A percentile compares a stretch with the other conserved stretches of the same genome.
These are phyloP conservation scores for Pterulicium gracile DNA, from an alignment of 1,284 basidiomycete genomes.

Conservation along the genomic window DNA sequence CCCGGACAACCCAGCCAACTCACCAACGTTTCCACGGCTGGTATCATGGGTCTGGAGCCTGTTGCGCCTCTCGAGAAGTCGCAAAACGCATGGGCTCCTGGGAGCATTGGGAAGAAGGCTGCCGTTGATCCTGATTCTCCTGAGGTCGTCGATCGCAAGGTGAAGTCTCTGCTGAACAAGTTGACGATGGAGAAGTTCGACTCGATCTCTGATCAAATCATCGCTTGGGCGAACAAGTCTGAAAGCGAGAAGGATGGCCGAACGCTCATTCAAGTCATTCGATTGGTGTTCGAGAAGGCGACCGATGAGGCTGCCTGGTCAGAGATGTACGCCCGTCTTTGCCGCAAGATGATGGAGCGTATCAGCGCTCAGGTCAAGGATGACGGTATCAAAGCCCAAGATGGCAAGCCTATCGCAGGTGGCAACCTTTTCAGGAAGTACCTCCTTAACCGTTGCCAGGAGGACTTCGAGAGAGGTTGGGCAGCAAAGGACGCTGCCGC, in stretches of 20 bases:
- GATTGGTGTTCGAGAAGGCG: slow-evolving; percentile 94
- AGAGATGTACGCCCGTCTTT: slow-evolving; percentile 94
- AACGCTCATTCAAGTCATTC: slow-evolving; percentile 92
- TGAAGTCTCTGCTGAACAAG: slow-evolving; percentile 91
- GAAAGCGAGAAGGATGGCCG: slow-evolving; percentile 88
- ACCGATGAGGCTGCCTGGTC: slow-evolving; percentile 94
- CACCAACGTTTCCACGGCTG: slow-evolving; percentile 3
- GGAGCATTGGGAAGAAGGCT: slow-evolving; percentile 26
- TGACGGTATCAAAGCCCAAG: slow-evolving; percentile 65
- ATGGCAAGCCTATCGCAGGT: slow-evolving; percentile 81
- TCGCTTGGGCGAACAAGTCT: slow-evolving; percentile 91
- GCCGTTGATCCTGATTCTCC: slow-evolving; percentile 55
- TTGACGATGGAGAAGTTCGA: slow-evolving; percentile 97
- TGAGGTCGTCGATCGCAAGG: slow-evolving; percentile 86
- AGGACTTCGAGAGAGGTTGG: slow-evolving; percentile 90
- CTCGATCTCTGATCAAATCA: slow-evolving; percentile 87
- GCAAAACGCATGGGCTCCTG: slow-evolving; percentile 69
- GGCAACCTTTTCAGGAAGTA: slow-evolving; percentile 94
- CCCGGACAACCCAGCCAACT: slow-evolving; percentile 1
- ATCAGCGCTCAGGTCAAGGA: slow-evolving; percentile 83
- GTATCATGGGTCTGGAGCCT: slow-evolving; percentile 33
- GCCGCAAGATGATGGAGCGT: slow-evolving; percentile 88
- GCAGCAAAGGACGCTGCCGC: slow-evolving; percentile 63
- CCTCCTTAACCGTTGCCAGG: slow-evolving; percentile 85
- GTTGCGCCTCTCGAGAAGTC: slow-evolving; percentile 69